Evolutionary conservation across 805 yeast species (phyloP), one percentile per base, ranked within the genome.

Genomic region (Hyphopichia homilentoma): DNA sequence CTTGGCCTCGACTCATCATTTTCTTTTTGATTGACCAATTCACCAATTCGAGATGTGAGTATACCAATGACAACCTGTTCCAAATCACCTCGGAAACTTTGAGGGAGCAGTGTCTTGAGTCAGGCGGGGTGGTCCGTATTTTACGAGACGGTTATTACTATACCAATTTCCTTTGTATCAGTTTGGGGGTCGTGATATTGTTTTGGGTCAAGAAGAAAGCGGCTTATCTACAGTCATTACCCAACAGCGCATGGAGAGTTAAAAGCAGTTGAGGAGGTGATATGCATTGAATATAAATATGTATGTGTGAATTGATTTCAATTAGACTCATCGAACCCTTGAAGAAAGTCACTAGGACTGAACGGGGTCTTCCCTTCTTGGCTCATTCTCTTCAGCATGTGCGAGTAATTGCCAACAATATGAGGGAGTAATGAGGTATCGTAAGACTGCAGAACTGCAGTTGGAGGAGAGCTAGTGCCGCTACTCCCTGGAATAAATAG

Each of bases 1-100:
- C 94, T 27, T 93, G 98, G 98, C 98, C 98, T 2, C 72, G 87
- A 34, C 64, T 86, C n/a, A 65, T 93, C 20, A 80, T 90, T 1
- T 72, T 88, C 44, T 75, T 70, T 38, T 68, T 88, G 58, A 90
- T 93, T 34, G 97, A 90, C 59, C 73, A 68, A 44, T 75, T 88
- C 45, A 84, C 97, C 0, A 47, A 59, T 4, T 77, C 88, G 1
- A 54, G 66, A 19, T 90, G 97, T 59, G 44, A 57, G 6, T 53
- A 66, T 7, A 33, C 37, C 4, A 16, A 35, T 5, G 22, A 32
- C 5, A 14, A 36, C 1, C 26, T 34, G 1, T 45, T 35, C 25
- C 20, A 24, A n/a, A 48, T 54, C 15, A 39, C 34, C 2, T 32
- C 47, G 2, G 73, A 68, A 35, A 44, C 53, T 4, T 60, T 57